phyloP scores from a whole-genome alignment of 768 basidiomycete species.

The Mycena sanguinolenta region DNA sequence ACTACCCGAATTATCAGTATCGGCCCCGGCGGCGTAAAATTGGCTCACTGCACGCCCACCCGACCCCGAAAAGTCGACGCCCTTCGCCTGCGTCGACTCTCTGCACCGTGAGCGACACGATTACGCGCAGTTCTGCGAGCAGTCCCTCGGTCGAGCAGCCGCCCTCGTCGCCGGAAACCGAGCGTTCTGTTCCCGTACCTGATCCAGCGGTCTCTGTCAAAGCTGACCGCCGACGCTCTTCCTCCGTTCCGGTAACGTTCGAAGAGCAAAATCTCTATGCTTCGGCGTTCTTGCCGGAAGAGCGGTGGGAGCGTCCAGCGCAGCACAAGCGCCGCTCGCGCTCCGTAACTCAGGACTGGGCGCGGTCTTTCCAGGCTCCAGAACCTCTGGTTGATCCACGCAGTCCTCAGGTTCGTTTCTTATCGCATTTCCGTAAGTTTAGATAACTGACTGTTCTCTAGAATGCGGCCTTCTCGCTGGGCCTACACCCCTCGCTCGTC shows the following conservation, averaged over 20 bases:
- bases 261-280: conserved; percentile 30
- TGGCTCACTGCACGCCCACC: background rate
- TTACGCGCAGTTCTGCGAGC: background rate
- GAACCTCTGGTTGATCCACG: conserved; percentile 24
- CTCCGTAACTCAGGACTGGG: conserved; percentile 31
- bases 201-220: conserved; percentile 20
- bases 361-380: conserved; percentile 4
- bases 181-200: background rate
- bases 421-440: background rate
- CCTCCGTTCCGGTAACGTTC: conserved; percentile 32
- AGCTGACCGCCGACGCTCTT: conserved; percentile 32
- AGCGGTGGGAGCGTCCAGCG: conserved; percentile 11
- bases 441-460: background rate
- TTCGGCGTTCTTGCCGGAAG: background rate
- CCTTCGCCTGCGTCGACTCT: conserved; percentile 16
- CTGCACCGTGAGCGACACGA: background rate
- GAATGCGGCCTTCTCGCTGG: conserved; percentile 9
- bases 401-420: conserved; percentile 27
- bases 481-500: conserved; percentile 9
- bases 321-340: conserved; percentile 33
- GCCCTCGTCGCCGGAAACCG: conserved; percentile 27
- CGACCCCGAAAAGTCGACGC: background rate
- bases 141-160: conserved; percentile 12
- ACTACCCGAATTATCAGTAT: conserved; percentile 32
- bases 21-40: conserved; percentile 17